phyloP scores from a whole-genome alignment of 306 rosid species.

The Castanea mollissima region DNA sequence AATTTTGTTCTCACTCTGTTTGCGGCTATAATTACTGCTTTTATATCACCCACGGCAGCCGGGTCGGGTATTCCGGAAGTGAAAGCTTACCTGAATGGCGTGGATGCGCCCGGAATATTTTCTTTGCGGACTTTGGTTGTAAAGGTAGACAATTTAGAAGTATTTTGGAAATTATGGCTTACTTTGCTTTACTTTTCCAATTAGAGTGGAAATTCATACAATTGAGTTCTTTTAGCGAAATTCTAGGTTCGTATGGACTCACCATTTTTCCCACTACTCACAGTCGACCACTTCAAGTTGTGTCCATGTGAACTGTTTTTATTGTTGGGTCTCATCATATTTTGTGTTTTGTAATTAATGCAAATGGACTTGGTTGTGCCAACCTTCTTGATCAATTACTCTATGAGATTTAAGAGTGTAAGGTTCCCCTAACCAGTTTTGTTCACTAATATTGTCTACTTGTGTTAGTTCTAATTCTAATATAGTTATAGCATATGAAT shows the following conservation, averaged over 20 bases:
- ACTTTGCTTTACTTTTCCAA: not conserved
- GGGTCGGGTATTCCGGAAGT: conserved; percentile 99
- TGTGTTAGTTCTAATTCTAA: no score
- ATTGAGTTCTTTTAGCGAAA: not conserved
- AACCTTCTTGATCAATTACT: no score
- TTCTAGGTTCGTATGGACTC: no score
- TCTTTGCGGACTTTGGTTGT: conserved; percentile 60
- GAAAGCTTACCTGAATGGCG: conserved; percentile 93
- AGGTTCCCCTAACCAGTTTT: no score
- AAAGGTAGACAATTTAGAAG: conserved; percentile 48
- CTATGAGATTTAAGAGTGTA: no score
- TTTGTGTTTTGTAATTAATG: not conserved
- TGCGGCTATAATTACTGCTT: conserved; percentile 61
- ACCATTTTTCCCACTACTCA: no score
- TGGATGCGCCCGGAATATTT: conserved; percentile 83
- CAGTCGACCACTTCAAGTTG: no score
- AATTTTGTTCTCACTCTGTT: conserved; percentile 76
- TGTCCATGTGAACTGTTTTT: no score
- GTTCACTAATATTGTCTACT: no score
- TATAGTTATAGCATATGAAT: no score
- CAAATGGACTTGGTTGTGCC: no score
- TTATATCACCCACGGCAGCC: conserved; percentile 74
- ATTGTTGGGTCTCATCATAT: no score
- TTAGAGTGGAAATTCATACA: not conserved
- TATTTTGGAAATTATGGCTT: not conserved